These are phyloP conservation scores for Neopestalotiopsis rosae DNA, from an alignment of 2,329 filamentous ascomycete species.

Conservation along the genomic window DNA sequence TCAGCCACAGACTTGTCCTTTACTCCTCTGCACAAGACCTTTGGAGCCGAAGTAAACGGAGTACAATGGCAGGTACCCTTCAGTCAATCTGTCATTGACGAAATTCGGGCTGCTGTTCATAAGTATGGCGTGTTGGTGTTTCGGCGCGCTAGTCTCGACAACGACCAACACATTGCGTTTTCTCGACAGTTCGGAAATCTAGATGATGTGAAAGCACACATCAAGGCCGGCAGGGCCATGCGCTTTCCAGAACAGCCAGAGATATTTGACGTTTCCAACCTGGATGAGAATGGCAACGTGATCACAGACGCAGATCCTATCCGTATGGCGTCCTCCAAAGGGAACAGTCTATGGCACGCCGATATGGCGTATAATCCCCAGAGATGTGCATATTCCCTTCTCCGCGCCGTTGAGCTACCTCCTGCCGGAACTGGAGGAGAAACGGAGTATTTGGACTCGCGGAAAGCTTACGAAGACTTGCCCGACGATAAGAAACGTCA, in stretches of 20 bases:
- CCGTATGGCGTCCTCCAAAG: slow-evolving; percentile 30
- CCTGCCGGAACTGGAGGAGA: slow-evolving; percentile 52
- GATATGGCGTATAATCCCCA: slow-evolving; percentile 62
- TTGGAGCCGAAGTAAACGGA: neutral
- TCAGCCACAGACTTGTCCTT: neutral
- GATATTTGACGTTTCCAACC: slow-evolving; percentile 12
- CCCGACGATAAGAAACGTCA: slow-evolving; percentile 38
- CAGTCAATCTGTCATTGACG: neutral
- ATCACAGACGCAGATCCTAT: slow-evolving; percentile 26
- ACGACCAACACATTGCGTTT: slow-evolving; percentile 5
- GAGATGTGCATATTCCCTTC: slow-evolving; percentile 56
- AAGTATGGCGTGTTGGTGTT: slow-evolving; percentile 14
- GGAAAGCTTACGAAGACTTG: slow-evolving; percentile 55
- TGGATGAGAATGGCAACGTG: slow-evolving; percentile 19
- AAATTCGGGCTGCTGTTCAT: slow-evolving; percentile 11
- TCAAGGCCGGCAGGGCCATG: slow-evolving; percentile 25
- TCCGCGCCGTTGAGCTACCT: slow-evolving; percentile 55
- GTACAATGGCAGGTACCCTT: neutral
- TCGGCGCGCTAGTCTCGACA: slow-evolving; percentile 3
- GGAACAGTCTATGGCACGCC: slow-evolving; percentile 58
- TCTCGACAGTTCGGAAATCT: slow-evolving; percentile 13
- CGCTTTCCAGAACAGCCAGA: slow-evolving; percentile 2
- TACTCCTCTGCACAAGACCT: neutral
- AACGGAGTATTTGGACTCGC: slow-evolving; percentile 59
- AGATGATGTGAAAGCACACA: slow-evolving; percentile 7